Evolutionary conservation across 2,329 filamentous ascomycete species (phyloP).

Genomic region (Aspergillus sp.): DNA sequence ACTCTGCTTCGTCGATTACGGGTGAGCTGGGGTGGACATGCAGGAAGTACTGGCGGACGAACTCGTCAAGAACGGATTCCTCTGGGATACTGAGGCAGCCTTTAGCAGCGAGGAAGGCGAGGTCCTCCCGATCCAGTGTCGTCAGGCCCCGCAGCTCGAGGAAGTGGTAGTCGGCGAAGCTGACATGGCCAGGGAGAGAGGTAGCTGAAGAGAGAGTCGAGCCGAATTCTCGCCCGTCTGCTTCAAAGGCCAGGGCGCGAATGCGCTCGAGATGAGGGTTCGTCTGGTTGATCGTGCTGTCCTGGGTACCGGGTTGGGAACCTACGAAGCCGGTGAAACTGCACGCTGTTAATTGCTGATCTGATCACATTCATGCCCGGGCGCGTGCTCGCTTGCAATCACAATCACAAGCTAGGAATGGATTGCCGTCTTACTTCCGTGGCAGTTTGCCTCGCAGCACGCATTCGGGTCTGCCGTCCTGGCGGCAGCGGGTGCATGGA

Average conservation of each 20-base stretch:
- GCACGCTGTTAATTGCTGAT: background rate
- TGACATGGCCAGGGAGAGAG: conserved; percentile 10
- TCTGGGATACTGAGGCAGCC: conserved; percentile 49
- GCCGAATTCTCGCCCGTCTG: background rate
- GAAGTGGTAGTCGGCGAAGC: conserved; percentile 19
- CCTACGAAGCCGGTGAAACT: conserved; percentile 12
- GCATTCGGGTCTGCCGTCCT: conserved; percentile 47
- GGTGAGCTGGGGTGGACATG: conserved; percentile 32
- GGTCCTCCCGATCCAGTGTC: conserved; percentile 41
- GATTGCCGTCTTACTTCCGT: conserved; percentile 12
- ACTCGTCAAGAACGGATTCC: conserved; percentile 45
- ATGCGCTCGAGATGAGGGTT: conserved; percentile 11
- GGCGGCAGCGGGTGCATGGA: conserved; percentile 55
- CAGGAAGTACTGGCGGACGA: conserved; percentile 42
- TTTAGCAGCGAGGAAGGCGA: conserved; percentile 49
- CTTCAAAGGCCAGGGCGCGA: conserved; percentile 5
- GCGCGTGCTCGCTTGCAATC: too few species aligned
- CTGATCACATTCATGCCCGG: background rate
- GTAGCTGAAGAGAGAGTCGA: background rate
- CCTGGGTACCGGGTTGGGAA: background rate
- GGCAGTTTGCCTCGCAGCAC: conserved; percentile 35
- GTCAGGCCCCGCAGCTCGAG: conserved; percentile 19
- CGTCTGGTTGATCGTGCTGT: conserved; percentile 5
- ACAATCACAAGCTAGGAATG: background rate
- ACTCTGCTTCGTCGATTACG: conserved; percentile 43